Conservation (phyloP, 2,329 filamentous ascomycete genomes). For the Rhynchosporium secalis region DNA sequence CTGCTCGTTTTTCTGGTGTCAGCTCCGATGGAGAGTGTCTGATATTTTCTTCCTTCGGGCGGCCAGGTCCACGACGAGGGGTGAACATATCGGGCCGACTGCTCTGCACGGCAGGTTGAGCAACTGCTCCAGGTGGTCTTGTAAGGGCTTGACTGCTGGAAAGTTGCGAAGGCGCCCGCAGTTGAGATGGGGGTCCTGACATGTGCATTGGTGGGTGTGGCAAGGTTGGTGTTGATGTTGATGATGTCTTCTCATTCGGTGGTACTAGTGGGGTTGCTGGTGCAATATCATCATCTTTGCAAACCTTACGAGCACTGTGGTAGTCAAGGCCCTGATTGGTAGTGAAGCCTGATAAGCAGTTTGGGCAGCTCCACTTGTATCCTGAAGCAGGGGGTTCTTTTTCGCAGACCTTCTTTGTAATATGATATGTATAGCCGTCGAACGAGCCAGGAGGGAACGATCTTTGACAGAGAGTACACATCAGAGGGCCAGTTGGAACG, state of each 20-base stretch:
- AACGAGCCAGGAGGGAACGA: constrained; percentile 6
- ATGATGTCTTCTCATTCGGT: neutral
- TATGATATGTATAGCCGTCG: constrained; percentile 21
- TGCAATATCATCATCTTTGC: constrained; percentile 9
- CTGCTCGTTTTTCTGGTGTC: constrained; percentile 24
- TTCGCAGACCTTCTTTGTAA: constrained; percentile 23
- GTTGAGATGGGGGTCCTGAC: constrained; percentile 10
- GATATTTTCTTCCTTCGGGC: constrained; percentile 15
- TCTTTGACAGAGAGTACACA: constrained; percentile 7
- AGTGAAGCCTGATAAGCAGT: constrained; percentile 31
- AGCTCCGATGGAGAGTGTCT: constrained; percentile 32
- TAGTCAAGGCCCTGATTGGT: constrained; percentile 32
- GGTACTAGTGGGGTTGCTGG: neutral
- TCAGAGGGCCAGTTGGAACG: neutral
- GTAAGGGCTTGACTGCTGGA: neutral
- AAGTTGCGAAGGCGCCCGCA: neutral
- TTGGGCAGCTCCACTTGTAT: constrained; percentile 26
- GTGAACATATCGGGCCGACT: neutral
- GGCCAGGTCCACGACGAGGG: neutral
- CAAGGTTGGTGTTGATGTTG: neutral
- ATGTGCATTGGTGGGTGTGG: constrained; percentile 23
- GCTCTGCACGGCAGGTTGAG: neutral
- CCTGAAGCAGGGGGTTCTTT: constrained; percentile 22
- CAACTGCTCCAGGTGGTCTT: neutral
- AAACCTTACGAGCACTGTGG: constrained; percentile 20